phyloP scores from a whole-genome alignment of 2,329 filamentous ascomycete genomes.

The Fusarium xylarioides region DNA sequence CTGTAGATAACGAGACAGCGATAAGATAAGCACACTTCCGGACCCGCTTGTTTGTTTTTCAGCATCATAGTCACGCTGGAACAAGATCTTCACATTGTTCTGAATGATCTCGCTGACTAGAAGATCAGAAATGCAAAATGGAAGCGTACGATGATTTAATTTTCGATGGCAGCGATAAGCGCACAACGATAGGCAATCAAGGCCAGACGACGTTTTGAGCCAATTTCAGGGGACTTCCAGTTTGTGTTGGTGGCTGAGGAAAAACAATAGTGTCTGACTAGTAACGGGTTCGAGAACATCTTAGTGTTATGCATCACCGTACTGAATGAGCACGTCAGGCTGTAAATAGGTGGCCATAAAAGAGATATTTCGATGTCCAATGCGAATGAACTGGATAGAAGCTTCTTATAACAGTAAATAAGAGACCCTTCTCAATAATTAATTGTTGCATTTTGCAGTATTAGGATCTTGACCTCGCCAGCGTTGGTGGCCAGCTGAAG shows the following conservation, averaged over 20 bases:
- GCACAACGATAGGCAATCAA: neutral
- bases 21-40: neutral
- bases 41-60: neutral
- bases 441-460: accelerated
- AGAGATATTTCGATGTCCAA: no score
- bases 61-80: neutral
- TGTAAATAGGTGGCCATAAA: no score
- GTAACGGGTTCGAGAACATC: neutral
- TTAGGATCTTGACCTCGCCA: neutral
- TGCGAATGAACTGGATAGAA: accelerated
- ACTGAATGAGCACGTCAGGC: neutral
- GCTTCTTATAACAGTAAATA: no score
- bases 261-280: neutral
- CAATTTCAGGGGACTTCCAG: neutral
- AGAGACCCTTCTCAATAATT: accelerated
- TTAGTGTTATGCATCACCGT: neutral
- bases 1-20: neutral
- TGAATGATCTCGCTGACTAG: neutral
- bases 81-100: neutral
- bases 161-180: accelerated
- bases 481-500: neutral
- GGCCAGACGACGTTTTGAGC: neutral
- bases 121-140: neutral
- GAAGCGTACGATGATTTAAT: neutral
- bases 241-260: neutral